phyloP scores from a whole-genome alignment of 192 early-diverging fungal species.

The Linnemannia hyalina region DNA sequence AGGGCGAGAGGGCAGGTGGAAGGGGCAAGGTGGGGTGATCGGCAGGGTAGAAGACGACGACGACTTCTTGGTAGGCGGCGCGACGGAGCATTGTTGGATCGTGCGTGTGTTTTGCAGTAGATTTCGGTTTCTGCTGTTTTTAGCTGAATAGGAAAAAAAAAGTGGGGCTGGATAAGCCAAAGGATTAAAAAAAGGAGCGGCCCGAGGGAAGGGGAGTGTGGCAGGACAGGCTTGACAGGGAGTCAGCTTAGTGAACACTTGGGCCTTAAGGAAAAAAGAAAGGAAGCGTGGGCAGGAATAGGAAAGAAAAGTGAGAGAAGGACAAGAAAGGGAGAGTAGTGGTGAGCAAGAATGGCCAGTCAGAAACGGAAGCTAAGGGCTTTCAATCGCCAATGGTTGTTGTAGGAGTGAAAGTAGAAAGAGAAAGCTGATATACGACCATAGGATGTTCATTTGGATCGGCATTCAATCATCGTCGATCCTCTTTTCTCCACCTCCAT shows the following conservation, averaged over 20 bases:
- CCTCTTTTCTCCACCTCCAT: neutral
- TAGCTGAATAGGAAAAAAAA: too few species aligned
- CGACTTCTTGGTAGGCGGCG: slow-evolving; percentile 34
- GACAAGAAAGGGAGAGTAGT: neutral
- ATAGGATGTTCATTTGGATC: neutral
- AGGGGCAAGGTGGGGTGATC: neutral
- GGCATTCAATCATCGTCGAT: neutral
- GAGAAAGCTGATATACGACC: neutral
- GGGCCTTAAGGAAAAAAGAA: too few species aligned
- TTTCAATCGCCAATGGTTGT: too few species aligned
- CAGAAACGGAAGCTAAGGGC: too few species aligned
- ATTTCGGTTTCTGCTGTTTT: too few species aligned
- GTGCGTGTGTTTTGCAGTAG: too few species aligned
- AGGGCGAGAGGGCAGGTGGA: neutral
- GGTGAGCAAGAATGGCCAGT: neutral
- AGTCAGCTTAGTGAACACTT: neutral
- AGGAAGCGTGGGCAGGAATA: neutral
- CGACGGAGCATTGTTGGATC: slow-evolving; percentile 35
- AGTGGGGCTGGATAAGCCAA: too few species aligned
- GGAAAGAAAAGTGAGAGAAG: neutral
- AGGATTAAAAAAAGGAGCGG: neutral
- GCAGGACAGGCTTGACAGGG: neutral
- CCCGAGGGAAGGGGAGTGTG: neutral
- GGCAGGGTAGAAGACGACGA: neutral
- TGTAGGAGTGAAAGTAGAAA: neutral